Base-by-base conservation (phyloP, 495 filamentous ascomycete genomes). In the Neurospora terricola region DNA sequence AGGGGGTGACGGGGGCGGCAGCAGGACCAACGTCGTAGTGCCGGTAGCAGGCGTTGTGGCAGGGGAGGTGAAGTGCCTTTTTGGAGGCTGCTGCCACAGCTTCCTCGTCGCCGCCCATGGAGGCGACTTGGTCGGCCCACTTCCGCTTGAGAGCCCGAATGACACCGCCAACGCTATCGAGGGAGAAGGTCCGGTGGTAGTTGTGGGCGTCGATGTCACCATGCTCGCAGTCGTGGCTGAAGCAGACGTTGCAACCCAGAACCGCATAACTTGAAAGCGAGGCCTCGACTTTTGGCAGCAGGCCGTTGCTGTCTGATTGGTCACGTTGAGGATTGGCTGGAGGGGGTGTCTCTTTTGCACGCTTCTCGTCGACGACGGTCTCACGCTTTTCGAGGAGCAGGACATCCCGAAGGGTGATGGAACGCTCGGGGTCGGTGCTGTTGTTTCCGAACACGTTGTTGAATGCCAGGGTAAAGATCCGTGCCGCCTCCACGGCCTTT, bases 141-240 rank as follows among this genome's bases (percentile, higher is more conserved):
- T 80, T 79, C 11, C 48, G 42, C 74, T 72, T 70, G 71, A 78
- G 62, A 27, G 77, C 71, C 27, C 73, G 74, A 5, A 66, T 71
- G 7, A 80, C 45, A 10, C 79, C 79, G 30, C 77, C 78, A 4
- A 75, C 74, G 14, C 62, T 69, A 36, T 85, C 84, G 5, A 85
- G 70, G 6, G 82, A 84, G 69, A 85, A 84, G 6, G 81, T 81
- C 62, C 82, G 81, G 59, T 81, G 79, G 72, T 84, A 80, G 38
- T 86, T 86, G 14, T 84, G 80, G 11, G 79, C 74, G 70, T 83
- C 81, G n/a, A 84, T 84, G 34, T 85, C 84, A 48, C 84, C 84
- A 70, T 86, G 84, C 73, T 86, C 84, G 71, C 84, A 86, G 42
- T 84, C 84, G 72, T 86, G 81, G 59, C 82, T 82, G 62, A 82